A percentile compares a stretch with the other conserved stretches of the same genome.
phyloP scores from a whole-genome alignment of 140 eudicot genomes.

The Oenanthe javanica region DNA sequence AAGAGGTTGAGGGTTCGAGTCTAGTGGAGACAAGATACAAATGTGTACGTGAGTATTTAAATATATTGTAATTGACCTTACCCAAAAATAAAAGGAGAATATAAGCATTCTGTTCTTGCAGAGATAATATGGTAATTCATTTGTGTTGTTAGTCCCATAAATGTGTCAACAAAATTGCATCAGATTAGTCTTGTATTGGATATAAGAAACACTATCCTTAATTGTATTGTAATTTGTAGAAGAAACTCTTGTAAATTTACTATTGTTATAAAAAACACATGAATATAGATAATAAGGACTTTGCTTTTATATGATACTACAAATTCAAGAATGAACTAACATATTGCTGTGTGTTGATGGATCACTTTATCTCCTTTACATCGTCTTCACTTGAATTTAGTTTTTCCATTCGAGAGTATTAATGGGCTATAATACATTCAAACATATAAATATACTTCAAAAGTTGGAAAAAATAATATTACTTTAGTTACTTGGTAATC shows the following conservation, averaged over 20 bases:
- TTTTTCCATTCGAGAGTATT: not conserved
- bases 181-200: not conserved
- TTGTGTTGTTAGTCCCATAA: not conserved
- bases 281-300: not conserved
- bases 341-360: not conserved
- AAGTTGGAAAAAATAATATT: not conserved
- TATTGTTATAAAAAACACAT: not conserved
- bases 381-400: not conserved
- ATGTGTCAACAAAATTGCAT: not conserved
- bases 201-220: not conserved
- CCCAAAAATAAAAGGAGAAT: constrained; percentile 6
- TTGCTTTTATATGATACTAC: not conserved
- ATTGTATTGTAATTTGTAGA: no score
- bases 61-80: constrained; percentile 18
- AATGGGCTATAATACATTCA: not conserved
- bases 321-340: not conserved
- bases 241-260: not conserved
- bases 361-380: not conserved
- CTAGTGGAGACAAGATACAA: no score
- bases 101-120: constrained; percentile 28
- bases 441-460: not conserved
- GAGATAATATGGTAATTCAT: constrained; percentile 32
- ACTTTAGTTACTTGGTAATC: constrained; percentile 25
- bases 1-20: no score
- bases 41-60: no score